Evolutionary conservation across 495 filamentous ascomycete species (phyloP).

Genomic region (Penicillium canariense): DNA sequence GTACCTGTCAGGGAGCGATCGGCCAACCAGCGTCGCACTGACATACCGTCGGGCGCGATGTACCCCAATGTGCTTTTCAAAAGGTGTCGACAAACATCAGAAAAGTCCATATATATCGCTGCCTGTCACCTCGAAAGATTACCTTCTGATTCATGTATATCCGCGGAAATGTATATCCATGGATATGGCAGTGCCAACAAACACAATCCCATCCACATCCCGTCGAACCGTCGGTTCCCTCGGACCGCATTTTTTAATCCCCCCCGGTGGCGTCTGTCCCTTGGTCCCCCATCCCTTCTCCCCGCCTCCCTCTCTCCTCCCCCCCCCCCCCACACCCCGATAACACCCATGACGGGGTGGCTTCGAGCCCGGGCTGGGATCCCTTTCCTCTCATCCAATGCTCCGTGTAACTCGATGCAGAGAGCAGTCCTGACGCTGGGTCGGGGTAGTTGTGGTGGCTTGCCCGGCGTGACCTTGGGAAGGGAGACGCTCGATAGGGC

Average conservation of each 20-base stretch:
- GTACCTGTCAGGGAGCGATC: background rate
- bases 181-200: too few species aligned
- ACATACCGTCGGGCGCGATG: background rate
- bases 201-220: too few species aligned
- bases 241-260: background rate
- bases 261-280: conserved; percentile 6
- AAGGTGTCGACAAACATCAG: background rate
- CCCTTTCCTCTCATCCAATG: too few species aligned
- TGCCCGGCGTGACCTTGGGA: too few species aligned
- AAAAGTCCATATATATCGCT: background rate
- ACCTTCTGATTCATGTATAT: background rate
- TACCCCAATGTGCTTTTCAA: background rate
- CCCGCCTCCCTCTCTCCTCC: too few species aligned
- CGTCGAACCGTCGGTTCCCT: too few species aligned
- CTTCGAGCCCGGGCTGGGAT: background rate
- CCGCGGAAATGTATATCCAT: too few species aligned
- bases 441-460: too few species aligned
- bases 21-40: background rate
- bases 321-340: too few species aligned
- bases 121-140: background rate
- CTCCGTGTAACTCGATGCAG: too few species aligned
- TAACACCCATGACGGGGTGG: background rate
- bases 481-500: too few species aligned
- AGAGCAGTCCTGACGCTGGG: too few species aligned
- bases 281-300: conserved; percentile 1